Conservation (phyloP, 1,284 basidiomycete species). For the Taiwanofungus camphoratus region DNA sequence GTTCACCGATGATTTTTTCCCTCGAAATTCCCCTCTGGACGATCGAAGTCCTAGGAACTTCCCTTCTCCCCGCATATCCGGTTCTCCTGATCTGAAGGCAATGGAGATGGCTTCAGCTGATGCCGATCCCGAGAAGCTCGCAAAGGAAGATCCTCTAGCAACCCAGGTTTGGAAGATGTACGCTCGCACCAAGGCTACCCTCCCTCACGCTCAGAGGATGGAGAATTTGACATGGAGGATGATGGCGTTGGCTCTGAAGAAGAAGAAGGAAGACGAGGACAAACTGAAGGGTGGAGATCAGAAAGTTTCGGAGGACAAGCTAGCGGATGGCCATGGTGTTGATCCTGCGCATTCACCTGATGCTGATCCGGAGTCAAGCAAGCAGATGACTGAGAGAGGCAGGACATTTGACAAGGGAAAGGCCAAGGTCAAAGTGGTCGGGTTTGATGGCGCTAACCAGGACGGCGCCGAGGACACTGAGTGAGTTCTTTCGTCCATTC, state of each 20-base stretch:
- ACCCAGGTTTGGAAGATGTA: slow-evolving; percentile 98
- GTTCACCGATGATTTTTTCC: slow-evolving; percentile 65
- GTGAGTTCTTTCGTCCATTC: slow-evolving; percentile 49
- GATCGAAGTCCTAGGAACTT: slow-evolving; percentile 45
- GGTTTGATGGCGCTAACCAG: slow-evolving; percentile 72
- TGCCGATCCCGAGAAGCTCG: slow-evolving; percentile 56
- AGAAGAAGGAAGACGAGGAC: slow-evolving; percentile 73
- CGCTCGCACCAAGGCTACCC: slow-evolving; percentile 77
- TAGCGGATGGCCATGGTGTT: slow-evolving; percentile 15
- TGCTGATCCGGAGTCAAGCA: slow-evolving; percentile 17
- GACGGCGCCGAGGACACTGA: slow-evolving; percentile 64
- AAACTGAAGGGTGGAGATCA: slow-evolving; percentile 16
- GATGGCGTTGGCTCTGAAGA: slow-evolving; percentile 93
- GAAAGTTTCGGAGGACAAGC: slow-evolving; percentile 11
- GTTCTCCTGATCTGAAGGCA: slow-evolving; percentile 59
- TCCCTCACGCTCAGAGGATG: slow-evolving; percentile 93
- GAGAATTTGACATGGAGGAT: slow-evolving; percentile 97
- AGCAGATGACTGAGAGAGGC: slow-evolving; percentile 47
- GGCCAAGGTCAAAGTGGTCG: slow-evolving; percentile 65
- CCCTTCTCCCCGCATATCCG: slow-evolving; percentile 57
- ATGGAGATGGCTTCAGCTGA: slow-evolving; percentile 34
- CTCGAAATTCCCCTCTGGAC: slow-evolving; percentile 30
- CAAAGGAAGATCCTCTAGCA: slow-evolving; percentile 83
- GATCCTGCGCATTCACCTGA: slow-evolving; percentile 20
- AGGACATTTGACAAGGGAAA: slow-evolving; percentile 74